Evolutionary conservation across 768 basidiomycete genomes (phyloP).

Genomic region (Mycena albidolilacea): DNA sequence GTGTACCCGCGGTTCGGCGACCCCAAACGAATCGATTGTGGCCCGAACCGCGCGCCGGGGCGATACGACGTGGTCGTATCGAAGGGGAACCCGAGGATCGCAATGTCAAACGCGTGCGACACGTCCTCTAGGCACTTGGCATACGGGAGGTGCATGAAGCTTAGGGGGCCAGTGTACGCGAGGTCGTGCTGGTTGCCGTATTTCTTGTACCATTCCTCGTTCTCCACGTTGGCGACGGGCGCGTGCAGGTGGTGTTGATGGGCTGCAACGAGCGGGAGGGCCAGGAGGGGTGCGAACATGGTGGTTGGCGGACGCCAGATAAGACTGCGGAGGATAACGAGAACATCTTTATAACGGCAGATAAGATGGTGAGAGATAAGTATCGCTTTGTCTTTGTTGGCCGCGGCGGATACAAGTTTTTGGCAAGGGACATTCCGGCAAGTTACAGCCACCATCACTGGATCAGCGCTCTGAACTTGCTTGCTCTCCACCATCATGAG

Average conservation of each 20-base stretch:
- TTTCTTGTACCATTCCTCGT: slow-evolving; percentile 30
- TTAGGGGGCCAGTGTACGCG: slow-evolving; percentile 71
- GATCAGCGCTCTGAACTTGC: too few relatives aligned
- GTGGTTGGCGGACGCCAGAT: neutral
- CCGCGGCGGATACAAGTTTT: neutral
- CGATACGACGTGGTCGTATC: slow-evolving; percentile 64
- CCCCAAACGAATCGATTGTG: slow-evolving; percentile 71
- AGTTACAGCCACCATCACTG: too few relatives aligned
- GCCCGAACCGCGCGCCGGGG: slow-evolving; percentile 75
- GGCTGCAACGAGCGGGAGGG: slow-evolving; percentile 14
- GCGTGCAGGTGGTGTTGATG: slow-evolving; percentile 9
- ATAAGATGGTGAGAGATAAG: neutral
- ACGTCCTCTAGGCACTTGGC: slow-evolving; percentile 44
- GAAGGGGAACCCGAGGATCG: slow-evolving; percentile 72
- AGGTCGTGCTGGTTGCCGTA: slow-evolving; percentile 56
- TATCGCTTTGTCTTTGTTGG: neutral
- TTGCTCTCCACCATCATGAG: too few relatives aligned
- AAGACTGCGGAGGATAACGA: slow-evolving; percentile 10
- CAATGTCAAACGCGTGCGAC: slow-evolving; percentile 64
- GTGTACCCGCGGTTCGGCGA: slow-evolving; percentile 61
- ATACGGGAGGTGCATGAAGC: slow-evolving; percentile 79
- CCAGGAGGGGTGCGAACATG: slow-evolving; percentile 15
- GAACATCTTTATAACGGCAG: neutral
- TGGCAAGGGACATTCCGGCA: too few relatives aligned
- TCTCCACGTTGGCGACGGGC: slow-evolving; percentile 20